Evolutionary conservation across 1,284 basidiomycete species (phyloP).

Genomic region (Chiua sp.): DNA sequence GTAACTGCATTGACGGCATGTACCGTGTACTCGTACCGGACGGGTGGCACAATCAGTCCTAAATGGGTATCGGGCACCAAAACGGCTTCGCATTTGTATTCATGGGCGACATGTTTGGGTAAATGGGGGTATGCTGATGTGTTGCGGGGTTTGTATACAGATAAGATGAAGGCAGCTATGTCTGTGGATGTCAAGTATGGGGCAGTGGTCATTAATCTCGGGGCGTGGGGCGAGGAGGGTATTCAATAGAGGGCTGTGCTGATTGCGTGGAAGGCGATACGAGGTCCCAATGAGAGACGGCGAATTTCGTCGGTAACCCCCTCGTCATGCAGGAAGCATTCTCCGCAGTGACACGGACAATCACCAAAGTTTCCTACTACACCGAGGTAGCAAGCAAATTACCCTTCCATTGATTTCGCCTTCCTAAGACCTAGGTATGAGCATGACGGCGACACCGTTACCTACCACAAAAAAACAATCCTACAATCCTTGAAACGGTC

Average conservation of each 20-base stretch:
- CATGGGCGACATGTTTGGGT: conserved; percentile 19
- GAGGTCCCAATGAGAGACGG: conserved; percentile 16
- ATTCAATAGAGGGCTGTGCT: conserved; percentile 1
- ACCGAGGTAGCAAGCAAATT: background rate
- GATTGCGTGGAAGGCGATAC: conserved; percentile 24
- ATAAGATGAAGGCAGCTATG: conserved; percentile 23
- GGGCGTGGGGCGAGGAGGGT: conserved; percentile 27
- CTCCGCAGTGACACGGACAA: background rate
- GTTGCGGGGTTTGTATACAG: conserved; percentile 19
- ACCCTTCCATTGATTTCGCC: background rate
- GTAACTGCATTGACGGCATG: conserved; percentile 28
- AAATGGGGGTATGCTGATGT: conserved; percentile 12
- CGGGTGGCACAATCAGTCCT: conserved; percentile 32
- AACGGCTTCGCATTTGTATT: conserved; percentile 20
- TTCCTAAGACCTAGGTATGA: background rate
- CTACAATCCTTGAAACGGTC: conserved; percentile 58
- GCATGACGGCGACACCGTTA: background rate
- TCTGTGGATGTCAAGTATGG: conserved; percentile 24
- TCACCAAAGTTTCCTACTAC: background rate
- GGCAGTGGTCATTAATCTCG: conserved; percentile 17
- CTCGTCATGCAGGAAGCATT: too few relatives aligned
- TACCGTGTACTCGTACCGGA: conserved; percentile 37
- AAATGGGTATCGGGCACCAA: conserved; percentile 21
- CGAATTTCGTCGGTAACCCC: conserved; percentile 3
- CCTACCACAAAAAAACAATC: background rate